Evolutionary conservation across 1,284 basidiomycete genomes (phyloP), one percentile per base, ranked within the genome.

Genomic region (Cryptococcus hybrid): DNA sequence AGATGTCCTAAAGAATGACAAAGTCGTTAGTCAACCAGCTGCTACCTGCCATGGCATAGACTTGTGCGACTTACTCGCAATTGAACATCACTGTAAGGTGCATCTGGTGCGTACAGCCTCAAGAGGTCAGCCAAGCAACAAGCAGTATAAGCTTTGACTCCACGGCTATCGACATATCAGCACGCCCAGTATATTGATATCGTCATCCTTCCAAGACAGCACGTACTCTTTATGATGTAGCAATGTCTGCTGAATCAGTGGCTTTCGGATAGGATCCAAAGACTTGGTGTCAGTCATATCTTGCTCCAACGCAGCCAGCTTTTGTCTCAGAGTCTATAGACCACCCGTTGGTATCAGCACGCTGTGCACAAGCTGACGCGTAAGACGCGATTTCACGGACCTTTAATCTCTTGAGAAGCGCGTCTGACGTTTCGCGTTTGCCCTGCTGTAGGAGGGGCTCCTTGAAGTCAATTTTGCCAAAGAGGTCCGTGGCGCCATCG

Each of bases 61-160:
- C 15, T 48, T n/a, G 15, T 18, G 39, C 7, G 7, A 62, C 76
- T 59, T 56, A 82, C 82, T 62, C 80, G 77, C 43, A 98, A 85
- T 75, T 98, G 90, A 49, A 83, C 79, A 51, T 87, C 86, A 3
- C 88, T 94, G 75, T 95, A 99, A 8, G 96, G 96, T 36, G 96
- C 95, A 72, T 98, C 92, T 1, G 96, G 96, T 0, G 96, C 96
- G 75, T 93, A 97, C 48, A 99, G 83, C 40, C 92, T 81, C 51
- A 99, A 85, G 58, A 98, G 82, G 76, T 99, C 94, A 1, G 93
- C 92, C 15, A 99, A 83, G 78, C 93, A 98, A 77, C 92, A 96
- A 0, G 92, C 93, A 5, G 89, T 86, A 66, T 90, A 90, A 0
- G 92, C 93, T 76, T 94, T 96, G 66, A 99, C 91, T 18, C 92